These are phyloP conservation scores for Suhomyces pyralidae DNA, from an alignment of 805 yeast genomes.

Conservation along the genomic window DNA sequence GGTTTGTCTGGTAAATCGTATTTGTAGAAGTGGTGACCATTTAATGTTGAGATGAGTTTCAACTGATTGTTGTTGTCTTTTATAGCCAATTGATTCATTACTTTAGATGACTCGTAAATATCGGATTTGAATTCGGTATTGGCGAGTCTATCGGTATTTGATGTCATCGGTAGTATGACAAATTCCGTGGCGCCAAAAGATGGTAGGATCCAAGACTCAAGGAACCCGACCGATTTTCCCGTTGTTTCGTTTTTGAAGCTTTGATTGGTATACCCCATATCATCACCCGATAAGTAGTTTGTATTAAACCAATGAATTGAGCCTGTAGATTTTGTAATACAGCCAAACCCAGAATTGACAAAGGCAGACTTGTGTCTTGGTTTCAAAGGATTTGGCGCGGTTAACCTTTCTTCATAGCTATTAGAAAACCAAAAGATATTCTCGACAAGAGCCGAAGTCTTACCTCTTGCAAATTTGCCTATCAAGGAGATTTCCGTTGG, in stretches of 20 bases:
- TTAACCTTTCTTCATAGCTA: constrained; percentile 16
- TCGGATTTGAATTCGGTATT: background rate
- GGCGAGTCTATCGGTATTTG: background rate
- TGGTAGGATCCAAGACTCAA: constrained; percentile 49
- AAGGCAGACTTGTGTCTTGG: constrained; percentile 10
- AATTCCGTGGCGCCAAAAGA: constrained; percentile 27
- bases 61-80: constrained; percentile 29
- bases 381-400: background rate
- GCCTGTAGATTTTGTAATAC: constrained; percentile 54
- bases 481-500: constrained; percentile 50
- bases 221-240: constrained; percentile 5
- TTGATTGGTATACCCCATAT: background rate
- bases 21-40: constrained; percentile 36
- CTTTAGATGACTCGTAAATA: background rate
- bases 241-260: background rate
- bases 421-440: constrained; percentile 53
- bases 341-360: constrained; percentile 44
- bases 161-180: constrained; percentile 20
- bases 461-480: constrained; percentile 62
- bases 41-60: constrained; percentile 34
- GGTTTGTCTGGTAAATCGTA: constrained; percentile 39
- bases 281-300: constrained; percentile 37
- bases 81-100: constrained; percentile 30
- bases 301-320: constrained; percentile 60
- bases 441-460: constrained; percentile 53